Evolutionary conservation across 1,139 yeast species (phyloP).

Genomic region (Hansenula anomala): DNA sequence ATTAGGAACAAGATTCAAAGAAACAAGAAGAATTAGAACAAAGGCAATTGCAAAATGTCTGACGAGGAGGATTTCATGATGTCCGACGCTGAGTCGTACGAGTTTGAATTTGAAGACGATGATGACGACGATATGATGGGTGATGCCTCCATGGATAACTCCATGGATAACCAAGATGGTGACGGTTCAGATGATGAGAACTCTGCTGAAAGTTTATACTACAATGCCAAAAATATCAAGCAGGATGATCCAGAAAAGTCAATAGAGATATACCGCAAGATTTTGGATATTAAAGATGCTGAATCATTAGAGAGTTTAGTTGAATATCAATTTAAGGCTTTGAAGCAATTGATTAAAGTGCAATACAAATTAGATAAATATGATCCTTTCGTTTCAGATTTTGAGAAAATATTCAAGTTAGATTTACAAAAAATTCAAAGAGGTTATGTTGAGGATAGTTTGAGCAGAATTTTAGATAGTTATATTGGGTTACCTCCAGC

Average conservation of each 20-base stretch:
- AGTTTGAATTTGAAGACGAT: constrained; percentile 57
- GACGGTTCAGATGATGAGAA: constrained; percentile 23
- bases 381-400: constrained; percentile 30
- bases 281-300: constrained; percentile 5
- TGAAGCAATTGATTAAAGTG: constrained; percentile 63
- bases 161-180: constrained; percentile 43
- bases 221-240: constrained; percentile 56
- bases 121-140: constrained; percentile 26
- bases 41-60: constrained; percentile 32
- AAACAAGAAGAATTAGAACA: too few relatives aligned
- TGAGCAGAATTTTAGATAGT: constrained; percentile 49
- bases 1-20: too few relatives aligned
- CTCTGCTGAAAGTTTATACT: constrained; percentile 48
- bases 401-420: constrained; percentile 28
- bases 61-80: constrained; percentile 48
- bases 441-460: constrained; percentile 57
- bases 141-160: constrained; percentile 14
- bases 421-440: constrained; percentile 27
- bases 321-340: constrained; percentile 44
- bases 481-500: constrained; percentile 27
- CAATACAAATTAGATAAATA: constrained; percentile 32
- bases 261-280: constrained; percentile 20
- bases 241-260: constrained; percentile 55
- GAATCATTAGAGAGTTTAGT: constrained; percentile 5
- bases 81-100: constrained; percentile 54